Evolutionary conservation across 2,329 filamentous ascomycete genomes (phyloP).

Genomic region (Diaporthe capsici): DNA sequence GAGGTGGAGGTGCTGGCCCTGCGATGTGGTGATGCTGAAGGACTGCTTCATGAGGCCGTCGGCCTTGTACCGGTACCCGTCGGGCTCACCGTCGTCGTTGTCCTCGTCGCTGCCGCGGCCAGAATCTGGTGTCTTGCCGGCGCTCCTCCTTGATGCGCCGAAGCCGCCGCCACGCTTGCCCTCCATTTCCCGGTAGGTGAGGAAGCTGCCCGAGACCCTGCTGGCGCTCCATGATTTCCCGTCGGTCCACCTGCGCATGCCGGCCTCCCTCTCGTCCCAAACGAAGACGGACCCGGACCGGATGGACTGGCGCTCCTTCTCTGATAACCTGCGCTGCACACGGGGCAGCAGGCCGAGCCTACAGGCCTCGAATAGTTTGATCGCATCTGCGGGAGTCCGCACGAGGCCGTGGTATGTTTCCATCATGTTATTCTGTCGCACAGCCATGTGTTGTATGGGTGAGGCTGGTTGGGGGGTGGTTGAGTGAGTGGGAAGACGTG

Average conservation of each 20-base stretch:
- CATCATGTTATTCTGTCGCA: constrained; percentile 69
- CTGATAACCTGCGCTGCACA: constrained; percentile 92
- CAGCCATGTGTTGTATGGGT: constrained; percentile 35
- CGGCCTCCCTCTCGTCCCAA: constrained; percentile 99
- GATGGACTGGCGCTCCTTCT: constrained; percentile 97
- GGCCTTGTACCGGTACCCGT: constrained; percentile 94
- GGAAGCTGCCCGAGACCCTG: constrained; percentile 94
- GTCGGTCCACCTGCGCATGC: constrained; percentile 98
- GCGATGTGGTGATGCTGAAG: constrained; percentile 96
- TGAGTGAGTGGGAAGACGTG: constrained; percentile 15
- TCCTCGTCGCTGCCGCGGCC: constrained; percentile 87
- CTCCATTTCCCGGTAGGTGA: constrained; percentile 99
- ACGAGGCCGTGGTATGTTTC: constrained; percentile 97
- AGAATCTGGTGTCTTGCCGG: constrained; percentile 86
- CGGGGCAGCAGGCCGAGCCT: constrained; percentile 89
- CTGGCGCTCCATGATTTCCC: constrained; percentile 99
- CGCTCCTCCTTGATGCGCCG: constrained; percentile 66
- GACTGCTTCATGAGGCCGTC: constrained; percentile 99
- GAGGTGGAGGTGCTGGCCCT: constrained; percentile 90
- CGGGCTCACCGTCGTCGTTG: constrained; percentile 85
- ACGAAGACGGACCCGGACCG: constrained; percentile 98
- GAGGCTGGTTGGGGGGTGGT: constrained; percentile 22
- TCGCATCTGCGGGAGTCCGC: constrained; percentile 95
- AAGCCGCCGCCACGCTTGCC: constrained; percentile 92
- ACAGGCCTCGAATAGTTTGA: constrained; percentile 98